phyloP scores from a whole-genome alignment of 2,329 filamentous ascomycete species.

The Biscogniauxia mediterranea region DNA sequence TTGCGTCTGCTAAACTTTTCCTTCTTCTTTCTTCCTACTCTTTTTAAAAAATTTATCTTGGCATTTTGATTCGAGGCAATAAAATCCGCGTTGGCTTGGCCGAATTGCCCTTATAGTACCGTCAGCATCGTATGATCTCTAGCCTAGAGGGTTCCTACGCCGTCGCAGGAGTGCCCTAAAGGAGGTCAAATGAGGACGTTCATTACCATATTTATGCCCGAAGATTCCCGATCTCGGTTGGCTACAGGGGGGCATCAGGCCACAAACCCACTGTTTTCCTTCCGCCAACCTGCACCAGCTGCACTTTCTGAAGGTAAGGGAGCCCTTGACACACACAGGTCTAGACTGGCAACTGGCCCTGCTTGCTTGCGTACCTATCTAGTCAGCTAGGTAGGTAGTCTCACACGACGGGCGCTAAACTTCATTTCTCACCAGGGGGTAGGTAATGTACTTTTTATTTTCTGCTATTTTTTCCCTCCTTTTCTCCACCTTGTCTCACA shows the following conservation, averaged over 20 bases:
- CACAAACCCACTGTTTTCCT: constrained; percentile 24
- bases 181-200: constrained; percentile 8
- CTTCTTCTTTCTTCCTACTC: background rate
- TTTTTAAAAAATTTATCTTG: background rate
- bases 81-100: background rate
- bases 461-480: no score
- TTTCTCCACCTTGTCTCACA: no score
- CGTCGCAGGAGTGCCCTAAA: background rate
- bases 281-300: no score
- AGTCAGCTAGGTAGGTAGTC: no score
- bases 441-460: no score
- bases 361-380: background rate
- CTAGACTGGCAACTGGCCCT: background rate
- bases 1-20: background rate
- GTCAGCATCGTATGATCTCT: constrained; percentile 20
- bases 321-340: background rate
- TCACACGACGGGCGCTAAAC: no score
- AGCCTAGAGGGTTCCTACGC: constrained; percentile 5
- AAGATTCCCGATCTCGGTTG: constrained; percentile 23
- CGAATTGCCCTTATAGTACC: background rate
- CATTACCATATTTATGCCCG: constrained; percentile 19
- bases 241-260: constrained; percentile 21
- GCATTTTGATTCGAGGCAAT: background rate
- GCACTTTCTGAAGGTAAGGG: no score
- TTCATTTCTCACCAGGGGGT: no score